Conservation (phyloP, 2,329 filamentous ascomycete genomes). For the Spiromastix sp. region DNA sequence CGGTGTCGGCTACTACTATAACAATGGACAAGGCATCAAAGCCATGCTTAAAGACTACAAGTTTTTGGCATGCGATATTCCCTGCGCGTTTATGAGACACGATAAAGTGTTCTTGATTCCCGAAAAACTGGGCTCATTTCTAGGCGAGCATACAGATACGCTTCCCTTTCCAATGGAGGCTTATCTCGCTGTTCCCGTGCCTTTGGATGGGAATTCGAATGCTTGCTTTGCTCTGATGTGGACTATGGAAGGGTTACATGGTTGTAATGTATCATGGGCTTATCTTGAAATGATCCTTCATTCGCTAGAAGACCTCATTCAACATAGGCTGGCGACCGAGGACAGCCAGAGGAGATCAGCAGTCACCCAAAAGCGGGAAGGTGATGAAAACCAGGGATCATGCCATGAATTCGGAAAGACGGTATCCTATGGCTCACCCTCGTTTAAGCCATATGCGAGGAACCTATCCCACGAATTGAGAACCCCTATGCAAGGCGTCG, state of each 20-base stretch:
- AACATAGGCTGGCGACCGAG: constrained; percentile 32
- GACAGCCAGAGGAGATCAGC: constrained; percentile 1
- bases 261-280: constrained; percentile 50
- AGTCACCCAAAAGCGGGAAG: constrained; percentile 24
- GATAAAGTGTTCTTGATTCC: constrained; percentile 62
- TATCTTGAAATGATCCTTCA: constrained; percentile 59
- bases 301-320: constrained; percentile 56
- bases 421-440: constrained; percentile 19
- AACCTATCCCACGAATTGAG: constrained; percentile 62
- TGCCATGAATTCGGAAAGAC: no score
- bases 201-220: constrained; percentile 54
- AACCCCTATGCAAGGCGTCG: constrained; percentile 66
- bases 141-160: constrained; percentile 47
- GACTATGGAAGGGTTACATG: constrained; percentile 50
- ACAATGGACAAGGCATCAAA: constrained; percentile 45
- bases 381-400: constrained; percentile 35
- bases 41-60: constrained; percentile 50
- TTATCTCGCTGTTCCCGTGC: constrained; percentile 57
- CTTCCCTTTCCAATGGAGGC: constrained; percentile 54
- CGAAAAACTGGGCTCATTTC: constrained; percentile 48
- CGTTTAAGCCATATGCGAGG: constrained; percentile 59
- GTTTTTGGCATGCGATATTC: constrained; percentile 54
- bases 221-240: constrained; percentile 65
- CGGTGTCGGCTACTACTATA: constrained; percentile 56
- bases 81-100: constrained; percentile 59